Conservation (phyloP, 169 alveolate genomes). For the Plasmodium adleri region DNA sequence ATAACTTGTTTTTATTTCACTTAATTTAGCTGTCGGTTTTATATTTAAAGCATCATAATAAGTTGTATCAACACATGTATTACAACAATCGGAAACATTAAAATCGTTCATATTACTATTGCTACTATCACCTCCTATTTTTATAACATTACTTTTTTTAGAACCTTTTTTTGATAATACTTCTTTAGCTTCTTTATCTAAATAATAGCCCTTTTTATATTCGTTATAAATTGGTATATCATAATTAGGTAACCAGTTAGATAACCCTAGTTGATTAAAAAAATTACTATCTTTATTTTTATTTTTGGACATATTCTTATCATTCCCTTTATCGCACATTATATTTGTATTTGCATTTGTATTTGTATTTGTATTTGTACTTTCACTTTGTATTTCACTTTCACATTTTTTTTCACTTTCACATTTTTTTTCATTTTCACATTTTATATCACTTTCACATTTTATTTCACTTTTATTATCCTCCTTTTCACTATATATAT, state of each 20-base stretch:
- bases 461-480: background rate
- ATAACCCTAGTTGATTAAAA: conserved; percentile 9
- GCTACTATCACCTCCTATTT: background rate
- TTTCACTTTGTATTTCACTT: background rate
- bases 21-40: conserved; percentile 84
- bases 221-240: conserved; percentile 24
- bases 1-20: conserved; percentile 92
- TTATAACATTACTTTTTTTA: conserved; percentile 4
- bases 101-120: background rate
- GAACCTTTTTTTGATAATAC: conserved; percentile 1
- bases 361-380: background rate
- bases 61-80: conserved; percentile 77
- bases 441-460: background rate
- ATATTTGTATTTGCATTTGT: background rate
- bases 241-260: background rate
- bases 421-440: background rate
- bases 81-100: background rate
- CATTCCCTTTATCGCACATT: background rate
- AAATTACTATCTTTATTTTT: conserved; percentile 2
- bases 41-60: conserved; percentile 80
- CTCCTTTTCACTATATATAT: background rate
- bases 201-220: conserved; percentile 32
- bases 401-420: background rate
- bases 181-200: conserved; percentile 48
- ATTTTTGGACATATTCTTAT: background rate